phyloP scores from a whole-genome alignment of 1,139 yeast genomes.

The Tardiomyces digboiensis region DNA sequence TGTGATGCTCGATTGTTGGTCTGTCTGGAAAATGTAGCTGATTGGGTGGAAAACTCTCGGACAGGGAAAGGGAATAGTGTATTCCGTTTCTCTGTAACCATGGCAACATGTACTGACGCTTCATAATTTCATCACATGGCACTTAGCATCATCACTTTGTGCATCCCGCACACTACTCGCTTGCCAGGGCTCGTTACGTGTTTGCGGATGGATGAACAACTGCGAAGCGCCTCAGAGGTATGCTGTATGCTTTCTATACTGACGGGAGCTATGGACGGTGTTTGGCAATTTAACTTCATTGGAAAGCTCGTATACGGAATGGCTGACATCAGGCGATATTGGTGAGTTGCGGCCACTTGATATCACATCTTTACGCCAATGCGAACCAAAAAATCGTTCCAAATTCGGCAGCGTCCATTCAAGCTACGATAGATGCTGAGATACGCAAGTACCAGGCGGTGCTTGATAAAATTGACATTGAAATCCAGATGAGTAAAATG shows the following conservation, averaged over 20 bases:
- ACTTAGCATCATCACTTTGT: too few species aligned
- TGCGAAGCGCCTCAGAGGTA: neutral
- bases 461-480: slow-evolving; percentile 16
- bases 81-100: neutral
- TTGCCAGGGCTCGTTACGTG: too few species aligned
- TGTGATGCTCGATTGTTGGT: neutral
- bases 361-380: slow-evolving; percentile 13
- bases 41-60: neutral
- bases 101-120: neutral
- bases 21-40: slow-evolving; percentile 1
- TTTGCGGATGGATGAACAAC: neutral
- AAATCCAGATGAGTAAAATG: slow-evolving; percentile 13
- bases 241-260: neutral
- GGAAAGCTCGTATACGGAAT: too few species aligned
- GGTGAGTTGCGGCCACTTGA: slow-evolving; percentile 17
- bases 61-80: neutral
- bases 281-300: too few species aligned
- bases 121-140: too few species aligned
- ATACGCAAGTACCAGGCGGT: slow-evolving; percentile 13
- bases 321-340: slow-evolving; percentile 9
- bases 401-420: slow-evolving; percentile 17
- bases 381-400: slow-evolving; percentile 14
- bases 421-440: slow-evolving; percentile 14
- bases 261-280: too few species aligned
- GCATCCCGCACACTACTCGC: too few species aligned